These are phyloP conservation scores for Talaromyces liani DNA, from an alignment of 495 filamentous ascomycete species.

Conservation along the genomic window DNA sequence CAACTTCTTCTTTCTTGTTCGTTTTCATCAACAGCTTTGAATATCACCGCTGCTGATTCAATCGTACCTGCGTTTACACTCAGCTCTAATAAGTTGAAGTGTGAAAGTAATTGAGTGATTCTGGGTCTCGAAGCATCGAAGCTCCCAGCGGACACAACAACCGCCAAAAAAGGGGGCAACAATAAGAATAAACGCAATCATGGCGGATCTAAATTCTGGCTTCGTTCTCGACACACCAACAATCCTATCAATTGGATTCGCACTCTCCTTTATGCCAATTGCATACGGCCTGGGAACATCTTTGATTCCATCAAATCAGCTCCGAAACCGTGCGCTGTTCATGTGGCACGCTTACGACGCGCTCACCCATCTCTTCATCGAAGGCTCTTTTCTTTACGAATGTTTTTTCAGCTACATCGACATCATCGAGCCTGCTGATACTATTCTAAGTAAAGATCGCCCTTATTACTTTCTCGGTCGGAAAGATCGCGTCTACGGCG, in stretches of 20 bases:
- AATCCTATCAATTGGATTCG: conserved; percentile 43
- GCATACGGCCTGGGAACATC: conserved; percentile 38
- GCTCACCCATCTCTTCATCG: conserved; percentile 80
- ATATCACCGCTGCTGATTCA: neutral
- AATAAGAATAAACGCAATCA: conserved; percentile 1
- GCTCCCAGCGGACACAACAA: neutral
- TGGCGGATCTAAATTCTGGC: conserved; percentile 13
- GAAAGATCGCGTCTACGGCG: conserved; percentile 59
- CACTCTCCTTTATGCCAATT: conserved; percentile 44
- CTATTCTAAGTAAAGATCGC: conserved; percentile 30
- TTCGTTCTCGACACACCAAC: conserved; percentile 43
- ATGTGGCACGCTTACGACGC: conserved; percentile 93
- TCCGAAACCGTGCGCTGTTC: conserved; percentile 63
- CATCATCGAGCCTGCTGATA: conserved; percentile 22
- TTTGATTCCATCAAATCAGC: conserved; percentile 40
- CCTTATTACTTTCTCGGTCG: conserved; percentile 44
- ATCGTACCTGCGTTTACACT: neutral
- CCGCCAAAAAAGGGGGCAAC: neutral
- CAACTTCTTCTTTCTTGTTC: neutral
- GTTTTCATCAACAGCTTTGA: neutral
- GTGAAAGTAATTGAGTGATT: neutral
- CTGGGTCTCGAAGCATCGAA: neutral
- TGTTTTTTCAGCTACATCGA: conserved; percentile 71
- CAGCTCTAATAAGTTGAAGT: neutral
- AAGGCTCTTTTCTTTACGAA: conserved; percentile 86